These are phyloP conservation scores for Xylaria sp. DNA, from an alignment of 2,329 filamentous ascomycete species.

Conservation along the genomic window DNA sequence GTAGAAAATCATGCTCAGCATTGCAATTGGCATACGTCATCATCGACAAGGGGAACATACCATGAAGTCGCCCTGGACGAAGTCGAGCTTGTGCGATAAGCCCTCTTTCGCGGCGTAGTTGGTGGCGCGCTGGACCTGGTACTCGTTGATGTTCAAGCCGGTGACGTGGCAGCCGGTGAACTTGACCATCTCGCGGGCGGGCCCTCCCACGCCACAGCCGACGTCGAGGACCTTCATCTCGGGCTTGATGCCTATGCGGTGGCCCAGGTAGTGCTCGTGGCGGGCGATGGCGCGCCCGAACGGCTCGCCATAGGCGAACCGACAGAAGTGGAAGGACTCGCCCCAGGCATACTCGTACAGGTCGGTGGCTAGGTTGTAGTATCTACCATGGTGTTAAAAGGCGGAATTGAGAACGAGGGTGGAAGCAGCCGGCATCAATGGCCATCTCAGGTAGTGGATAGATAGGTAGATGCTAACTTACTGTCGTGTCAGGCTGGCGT, in stretches of 20 bases:
- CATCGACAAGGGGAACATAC: slow-evolving; percentile 40
- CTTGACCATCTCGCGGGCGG: slow-evolving; percentile 93
- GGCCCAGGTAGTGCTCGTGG: slow-evolving; percentile 96
- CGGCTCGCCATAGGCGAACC: slow-evolving; percentile 82
- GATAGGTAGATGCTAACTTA: no score
- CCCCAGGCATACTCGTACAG: slow-evolving; percentile 98
- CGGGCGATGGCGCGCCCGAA: slow-evolving; percentile 92
- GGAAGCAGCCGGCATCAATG: no score
- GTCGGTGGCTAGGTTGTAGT: slow-evolving; percentile 97
- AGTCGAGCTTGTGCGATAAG: slow-evolving; percentile 76
- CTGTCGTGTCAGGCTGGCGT: slow-evolving; percentile 92
- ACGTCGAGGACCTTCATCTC: slow-evolving; percentile 92
- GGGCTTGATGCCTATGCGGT: slow-evolving; percentile 82
- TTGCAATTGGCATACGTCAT: not conserved
- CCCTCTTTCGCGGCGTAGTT: slow-evolving; percentile 82
- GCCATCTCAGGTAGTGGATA: no score
- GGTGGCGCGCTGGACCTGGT: slow-evolving; percentile 94
- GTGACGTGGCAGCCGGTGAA: slow-evolving; percentile 89
- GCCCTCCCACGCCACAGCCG: slow-evolving; percentile 94
- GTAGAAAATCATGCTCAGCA: not conserved
- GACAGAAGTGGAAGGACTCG: slow-evolving; percentile 96
- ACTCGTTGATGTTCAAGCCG: slow-evolving; percentile 98
- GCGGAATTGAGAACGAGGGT: no score
- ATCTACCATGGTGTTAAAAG: slow-evolving; percentile 55
- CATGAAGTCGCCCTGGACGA: slow-evolving; percentile 98